phyloP scores from a whole-genome alignment of 768 basidiomycete species.

The Amanita muscaria region DNA sequence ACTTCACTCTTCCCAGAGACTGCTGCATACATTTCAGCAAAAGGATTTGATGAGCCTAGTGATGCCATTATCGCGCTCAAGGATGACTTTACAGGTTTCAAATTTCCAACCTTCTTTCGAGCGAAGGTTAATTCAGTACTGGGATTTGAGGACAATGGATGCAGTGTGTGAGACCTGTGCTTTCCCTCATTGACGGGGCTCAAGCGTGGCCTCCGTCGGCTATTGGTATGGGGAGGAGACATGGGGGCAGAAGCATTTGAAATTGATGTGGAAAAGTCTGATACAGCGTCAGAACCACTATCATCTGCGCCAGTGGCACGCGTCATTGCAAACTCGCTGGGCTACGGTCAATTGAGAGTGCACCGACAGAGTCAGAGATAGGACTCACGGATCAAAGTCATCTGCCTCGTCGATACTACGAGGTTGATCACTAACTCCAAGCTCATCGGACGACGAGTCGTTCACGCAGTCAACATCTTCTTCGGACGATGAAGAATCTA shows the following conservation, averaged over 20 bases:
- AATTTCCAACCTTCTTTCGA: conserved; percentile 39
- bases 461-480: conserved; percentile 44
- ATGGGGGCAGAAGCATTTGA: conserved; percentile 45
- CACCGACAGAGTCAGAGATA: not conserved
- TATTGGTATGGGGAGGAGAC: conserved; percentile 36
- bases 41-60: conserved; percentile 70
- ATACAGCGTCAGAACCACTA: conserved; percentile 55
- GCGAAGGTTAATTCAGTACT: conserved; percentile 35
- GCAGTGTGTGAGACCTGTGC: conserved; percentile 9
- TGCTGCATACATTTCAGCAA: conserved; percentile 77
- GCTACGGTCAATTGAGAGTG: not conserved
- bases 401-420: conserved; percentile 57
- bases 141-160: conserved; percentile 11
- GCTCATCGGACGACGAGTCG: conserved; percentile 38
- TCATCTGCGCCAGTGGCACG: conserved; percentile 45
- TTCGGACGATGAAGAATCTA: conserved; percentile 49
- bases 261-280: conserved; percentile 50
- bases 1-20: conserved; percentile 71
- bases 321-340: conserved; percentile 62
- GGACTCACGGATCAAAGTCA: conserved; percentile 72
- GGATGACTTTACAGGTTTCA: conserved; percentile 45
- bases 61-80: conserved; percentile 70
- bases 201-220: conserved; percentile 38
- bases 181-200: conserved; percentile 60
- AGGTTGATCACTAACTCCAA: conserved; percentile 40